Evolutionary conservation across 1,284 basidiomycete species (phyloP).

Genomic region (Wallemia mellicola): DNA sequence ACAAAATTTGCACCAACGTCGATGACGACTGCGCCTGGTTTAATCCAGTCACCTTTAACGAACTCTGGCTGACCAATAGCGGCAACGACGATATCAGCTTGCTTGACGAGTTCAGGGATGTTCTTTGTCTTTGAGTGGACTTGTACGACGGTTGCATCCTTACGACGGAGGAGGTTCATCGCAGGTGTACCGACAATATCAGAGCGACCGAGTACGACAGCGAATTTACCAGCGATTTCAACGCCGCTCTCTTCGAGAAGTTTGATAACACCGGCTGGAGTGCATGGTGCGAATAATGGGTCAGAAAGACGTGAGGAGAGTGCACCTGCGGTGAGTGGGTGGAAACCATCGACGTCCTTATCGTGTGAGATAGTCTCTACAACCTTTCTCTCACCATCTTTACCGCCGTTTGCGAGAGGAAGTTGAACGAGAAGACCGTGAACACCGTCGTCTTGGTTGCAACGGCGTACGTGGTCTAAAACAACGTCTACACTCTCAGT

Average conservation of each 20-base stretch:
- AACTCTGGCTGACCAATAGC: slow-evolving; percentile 79
- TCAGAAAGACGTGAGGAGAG: slow-evolving; percentile 66
- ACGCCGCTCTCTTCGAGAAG: slow-evolving; percentile 63
- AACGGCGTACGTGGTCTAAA: slow-evolving; percentile 39
- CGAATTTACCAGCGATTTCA: slow-evolving; percentile 39
- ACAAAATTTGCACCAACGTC: slow-evolving; percentile 97
- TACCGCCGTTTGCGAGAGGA: slow-evolving; percentile 56
- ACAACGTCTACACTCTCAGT: slow-evolving; percentile 45
- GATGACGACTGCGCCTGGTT: slow-evolving; percentile 72
- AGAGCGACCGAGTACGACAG: slow-evolving; percentile 81
- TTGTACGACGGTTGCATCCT: slow-evolving; percentile 88
- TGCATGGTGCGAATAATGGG: slow-evolving; percentile 82
- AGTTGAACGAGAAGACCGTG: slow-evolving; percentile 89
- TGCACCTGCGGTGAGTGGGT: slow-evolving; percentile 94
- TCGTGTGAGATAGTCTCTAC: slow-evolving; percentile 78
- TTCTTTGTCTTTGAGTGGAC: slow-evolving; percentile 75
- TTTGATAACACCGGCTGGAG: slow-evolving; percentile 70
- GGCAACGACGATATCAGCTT: slow-evolving; percentile 71
- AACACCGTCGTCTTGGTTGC: slow-evolving; percentile 56
- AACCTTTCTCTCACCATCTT: slow-evolving; percentile 62
- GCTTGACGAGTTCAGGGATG: slow-evolving; percentile 42
- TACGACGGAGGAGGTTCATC: slow-evolving; percentile 56
- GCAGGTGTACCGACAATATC: slow-evolving; percentile 97
- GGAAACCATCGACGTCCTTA: slow-evolving; percentile 98
- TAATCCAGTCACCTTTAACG: slow-evolving; percentile 81